These are phyloP conservation scores for Penicillium lividum DNA, from an alignment of 495 filamentous ascomycete species.

Conservation along the genomic window DNA sequence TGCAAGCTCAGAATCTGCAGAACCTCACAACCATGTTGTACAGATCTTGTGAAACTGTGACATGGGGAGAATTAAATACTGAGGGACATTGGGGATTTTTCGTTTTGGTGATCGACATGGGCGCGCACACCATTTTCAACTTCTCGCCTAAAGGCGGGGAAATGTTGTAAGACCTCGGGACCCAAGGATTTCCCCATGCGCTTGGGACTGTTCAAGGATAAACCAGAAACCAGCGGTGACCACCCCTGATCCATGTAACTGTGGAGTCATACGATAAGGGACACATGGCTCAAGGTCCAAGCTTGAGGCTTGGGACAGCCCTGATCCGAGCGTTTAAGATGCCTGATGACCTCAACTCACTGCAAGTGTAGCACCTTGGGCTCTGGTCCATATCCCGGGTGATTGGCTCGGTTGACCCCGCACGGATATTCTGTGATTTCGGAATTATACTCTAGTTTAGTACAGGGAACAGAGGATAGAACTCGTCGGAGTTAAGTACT, in stretches of 20 bases:
- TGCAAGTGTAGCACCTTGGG: neutral
- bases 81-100: neutral
- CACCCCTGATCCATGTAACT: neutral
- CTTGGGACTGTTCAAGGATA: neutral
- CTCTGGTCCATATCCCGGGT: neutral
- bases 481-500: neutral
- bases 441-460: too few relatives aligned
- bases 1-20: slow-evolving; percentile 2
- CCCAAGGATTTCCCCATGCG: neutral
- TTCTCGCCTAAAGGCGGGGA: neutral
- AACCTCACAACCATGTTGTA: neutral
- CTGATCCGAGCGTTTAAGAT: neutral
- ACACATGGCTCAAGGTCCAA: neutral
- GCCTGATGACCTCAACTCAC: slow-evolving; percentile 10
- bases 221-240: slow-evolving; percentile 1
- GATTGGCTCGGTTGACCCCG: slow-evolving; percentile 4
- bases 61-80: neutral
- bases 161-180: neutral
- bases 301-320: neutral
- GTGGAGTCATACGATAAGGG: slow-evolving; percentile 4
- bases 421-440: neutral
- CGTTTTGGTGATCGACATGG: neutral
- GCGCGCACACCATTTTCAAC: neutral
- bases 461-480: neutral
- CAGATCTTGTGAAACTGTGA: neutral